Base-by-base conservation (phyloP, 176 grass and related monocot genomes). In the Tuctoria greenei region DNA sequence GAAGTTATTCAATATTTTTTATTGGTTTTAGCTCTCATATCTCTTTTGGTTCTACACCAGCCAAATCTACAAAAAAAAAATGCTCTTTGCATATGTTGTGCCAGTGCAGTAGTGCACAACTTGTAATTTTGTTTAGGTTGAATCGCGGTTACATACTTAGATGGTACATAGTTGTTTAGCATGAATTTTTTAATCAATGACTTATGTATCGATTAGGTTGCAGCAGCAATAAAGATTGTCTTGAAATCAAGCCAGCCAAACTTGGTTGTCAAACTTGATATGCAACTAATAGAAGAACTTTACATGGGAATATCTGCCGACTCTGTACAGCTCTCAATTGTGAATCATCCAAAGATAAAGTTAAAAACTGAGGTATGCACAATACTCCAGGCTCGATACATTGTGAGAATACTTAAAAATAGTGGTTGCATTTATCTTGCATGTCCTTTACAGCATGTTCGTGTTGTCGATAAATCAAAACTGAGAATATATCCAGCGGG, bases 331-430 rank as follows among this genome's bases (percentile, higher is more conserved):
- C 67, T 83, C 14, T 91, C 95, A 67, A 97, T 97, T 59, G 75
- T 97, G 84, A 89, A 86, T 71, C 91, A 97, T 92, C 81, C 81
- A 75, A 97, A 92, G 85, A 74, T 93, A 14, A 97, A 97, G 77
- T 77, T 97, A 81, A 97, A 93, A 84, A 64, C 81, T 56, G 91
- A 93, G 95, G 95, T 93, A 76, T 68, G 43, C 28, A 82, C 67
- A 63, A 78, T 26, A 21, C 24, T 85, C 13, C 63, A 37, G 16
- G 67, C 82, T 79, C 50, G 38, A 46, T 61, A 66, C 4, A 9
- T 69, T 62, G 46, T 20, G 17, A 46, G 9, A 8, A 17, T 31
- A 12, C 45, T 81, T 60, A 10, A 21, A 46, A n/a, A n/a, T n/a
- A n/a, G 27, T 36, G 25, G 15, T 79, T 27, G 1, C 79, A 70